Evolutionary conservation across 2,329 filamentous ascomycete genomes (phyloP).

Genomic region (Xylaria sp.): DNA sequence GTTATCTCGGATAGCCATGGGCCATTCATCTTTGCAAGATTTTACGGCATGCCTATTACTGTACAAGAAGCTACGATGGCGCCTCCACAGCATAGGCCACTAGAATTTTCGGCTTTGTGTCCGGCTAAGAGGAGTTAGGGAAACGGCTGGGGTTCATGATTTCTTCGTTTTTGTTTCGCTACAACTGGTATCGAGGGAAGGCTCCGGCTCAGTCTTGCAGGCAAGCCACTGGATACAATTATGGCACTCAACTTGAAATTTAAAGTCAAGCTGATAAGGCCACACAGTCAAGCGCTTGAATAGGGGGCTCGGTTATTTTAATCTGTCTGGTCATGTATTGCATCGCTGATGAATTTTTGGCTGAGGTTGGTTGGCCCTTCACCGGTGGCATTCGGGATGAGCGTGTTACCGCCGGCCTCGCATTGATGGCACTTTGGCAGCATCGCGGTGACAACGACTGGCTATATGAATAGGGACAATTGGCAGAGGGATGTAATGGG

Average conservation of each 20-base stretch:
- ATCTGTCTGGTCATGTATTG: conserved; percentile 15
- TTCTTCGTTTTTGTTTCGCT: conserved; percentile 38
- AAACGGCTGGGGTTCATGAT: conserved; percentile 38
- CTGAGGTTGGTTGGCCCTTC: conserved; percentile 3
- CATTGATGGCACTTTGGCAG: neutral
- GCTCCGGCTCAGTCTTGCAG: conserved; percentile 22
- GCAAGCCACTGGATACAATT: conserved; percentile 33
- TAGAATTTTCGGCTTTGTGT: conserved; percentile 42
- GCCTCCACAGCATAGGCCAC: conserved; percentile 41
- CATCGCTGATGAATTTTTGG: conserved; percentile 24
- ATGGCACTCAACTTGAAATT: conserved; percentile 6
- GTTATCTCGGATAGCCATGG: conserved; percentile 38
- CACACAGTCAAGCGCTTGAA: conserved; percentile 20
- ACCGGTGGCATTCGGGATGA: neutral
- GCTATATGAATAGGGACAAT: conserved; percentile 21
- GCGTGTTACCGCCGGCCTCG: conserved; percentile 6
- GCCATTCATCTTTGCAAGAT: conserved; percentile 42
- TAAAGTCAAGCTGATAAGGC: conserved; percentile 10
- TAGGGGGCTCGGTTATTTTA: conserved; percentile 14
- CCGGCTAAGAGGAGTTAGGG: conserved; percentile 46
- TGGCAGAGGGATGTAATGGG: conserved; percentile 23
- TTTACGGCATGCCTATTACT: conserved; percentile 48
- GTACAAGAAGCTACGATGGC: conserved; percentile 47
- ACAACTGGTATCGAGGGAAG: conserved; percentile 15
- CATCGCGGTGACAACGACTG: conserved; percentile 7